These are phyloP conservation scores for Conoideocrella luteorostrata DNA, from an alignment of 2,329 filamentous ascomycete species.

Conservation along the genomic window DNA sequence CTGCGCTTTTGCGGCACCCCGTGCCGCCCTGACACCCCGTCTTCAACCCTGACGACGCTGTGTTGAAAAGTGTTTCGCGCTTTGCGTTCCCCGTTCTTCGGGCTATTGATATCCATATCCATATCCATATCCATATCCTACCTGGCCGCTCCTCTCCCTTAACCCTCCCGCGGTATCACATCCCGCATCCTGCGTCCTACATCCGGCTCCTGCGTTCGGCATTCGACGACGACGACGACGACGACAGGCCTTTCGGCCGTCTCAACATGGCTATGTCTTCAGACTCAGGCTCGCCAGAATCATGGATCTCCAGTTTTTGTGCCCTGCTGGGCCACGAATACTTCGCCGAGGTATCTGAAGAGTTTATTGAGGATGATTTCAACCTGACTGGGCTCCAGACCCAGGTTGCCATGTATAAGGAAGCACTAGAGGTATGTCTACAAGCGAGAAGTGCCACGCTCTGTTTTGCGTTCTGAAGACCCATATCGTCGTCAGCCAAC, in stretches of 20 bases:
- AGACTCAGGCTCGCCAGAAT: slow-evolving; percentile 63
- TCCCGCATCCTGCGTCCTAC: not conserved
- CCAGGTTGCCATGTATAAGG: slow-evolving; percentile 98
- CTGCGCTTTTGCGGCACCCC: slow-evolving; percentile 3
- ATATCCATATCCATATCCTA: no score
- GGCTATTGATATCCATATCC: slow-evolving; percentile 5
- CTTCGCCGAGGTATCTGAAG: slow-evolving; percentile 96
- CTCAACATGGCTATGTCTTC: slow-evolving; percentile 43
- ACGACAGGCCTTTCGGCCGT: slow-evolving; percentile 5
- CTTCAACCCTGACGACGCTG: slow-evolving; percentile 5
- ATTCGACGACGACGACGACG: slow-evolving; percentile 5
- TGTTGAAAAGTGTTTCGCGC: no score
- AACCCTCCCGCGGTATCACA: not conserved
- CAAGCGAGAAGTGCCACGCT: no score
- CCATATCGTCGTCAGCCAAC: no score
- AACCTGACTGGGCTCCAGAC: slow-evolving; percentile 92
- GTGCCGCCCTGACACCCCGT: slow-evolving; percentile 3
- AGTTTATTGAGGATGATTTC: slow-evolving; percentile 99
- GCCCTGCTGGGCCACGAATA: slow-evolving; percentile 94
- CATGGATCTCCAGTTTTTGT: slow-evolving; percentile 98
- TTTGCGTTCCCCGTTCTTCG: not conserved
- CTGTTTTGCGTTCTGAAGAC: no score
- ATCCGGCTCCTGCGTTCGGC: no score
- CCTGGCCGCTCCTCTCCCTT: not conserved
- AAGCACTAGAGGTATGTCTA: slow-evolving; percentile 72